Evolutionary conservation across 306 rosid species (phyloP), one percentile per base, ranked within the genome.

Genomic region (Lathyrus oleraceus): DNA sequence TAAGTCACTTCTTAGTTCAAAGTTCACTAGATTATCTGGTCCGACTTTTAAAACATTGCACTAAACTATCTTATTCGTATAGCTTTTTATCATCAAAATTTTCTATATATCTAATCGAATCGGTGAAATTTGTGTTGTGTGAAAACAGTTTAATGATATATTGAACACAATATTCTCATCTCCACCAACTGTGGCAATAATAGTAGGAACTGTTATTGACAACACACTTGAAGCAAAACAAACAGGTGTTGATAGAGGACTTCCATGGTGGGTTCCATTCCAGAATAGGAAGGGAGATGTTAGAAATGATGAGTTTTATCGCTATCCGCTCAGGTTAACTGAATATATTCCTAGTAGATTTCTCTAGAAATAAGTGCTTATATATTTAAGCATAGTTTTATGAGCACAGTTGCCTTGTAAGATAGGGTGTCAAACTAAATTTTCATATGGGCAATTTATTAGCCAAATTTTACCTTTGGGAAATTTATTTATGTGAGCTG

Each of bases 101-200:
- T 7, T 35, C 39, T 7, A 35, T 35, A 35, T 35, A 7, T 35
- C 28, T 25, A 25, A 32, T 0, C 39, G 2, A 7, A 35, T 6
- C 0, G 39, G 39, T 35, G 39, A 7, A 1, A 0, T 0, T 1
- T 35, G 38, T 32, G 16, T 56, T 76, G 17, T 59, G 23, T 30
- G 21, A 21, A 28, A 69, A 80, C 91, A 94, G 98, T 94, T 94
- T 38, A 85, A 94, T 39, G 92, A 94, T 78, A 88, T 91, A 51
- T 57, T 87, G 75, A 90, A 94, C 88, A 84, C 97, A 12, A 85
- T 94, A 62, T 94, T 94, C 87, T 88, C 98, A 1, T 94, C 98
- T 13, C 73, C 97, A 1, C 90, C 98, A 15, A 84, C 95, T 2
- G 88, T 94, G 56, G 98, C 90, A 16, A 85, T 90, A 74, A 84